Conservation (phyloP, 495 filamentous ascomycete species). For the Hypoxylon fuscum region DNA sequence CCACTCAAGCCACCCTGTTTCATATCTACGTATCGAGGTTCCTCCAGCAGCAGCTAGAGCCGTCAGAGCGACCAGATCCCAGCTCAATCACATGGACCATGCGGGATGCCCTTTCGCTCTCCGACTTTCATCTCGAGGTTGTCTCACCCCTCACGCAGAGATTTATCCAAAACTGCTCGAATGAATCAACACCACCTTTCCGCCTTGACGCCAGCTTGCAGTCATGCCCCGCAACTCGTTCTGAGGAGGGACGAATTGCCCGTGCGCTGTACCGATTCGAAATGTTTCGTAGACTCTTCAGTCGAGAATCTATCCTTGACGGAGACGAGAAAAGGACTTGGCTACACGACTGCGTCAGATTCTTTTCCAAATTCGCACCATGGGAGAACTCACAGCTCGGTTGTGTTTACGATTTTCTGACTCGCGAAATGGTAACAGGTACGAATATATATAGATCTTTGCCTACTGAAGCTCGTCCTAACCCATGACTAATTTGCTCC, state of each 20-base stretch:
- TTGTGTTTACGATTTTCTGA: background rate
- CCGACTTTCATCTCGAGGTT: background rate
- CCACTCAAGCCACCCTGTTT: background rate
- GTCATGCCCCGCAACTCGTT: background rate
- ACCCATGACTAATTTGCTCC: background rate
- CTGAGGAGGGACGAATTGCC: background rate
- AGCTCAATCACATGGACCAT: background rate
- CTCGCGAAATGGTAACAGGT: background rate
- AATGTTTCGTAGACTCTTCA: background rate
- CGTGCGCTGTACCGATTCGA: background rate
- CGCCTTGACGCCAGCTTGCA: background rate
- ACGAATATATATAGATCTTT: background rate
- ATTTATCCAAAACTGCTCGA: background rate
- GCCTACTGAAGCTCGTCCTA: background rate
- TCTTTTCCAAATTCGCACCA: background rate
- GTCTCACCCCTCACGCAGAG: background rate
- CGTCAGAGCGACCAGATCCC: background rate
- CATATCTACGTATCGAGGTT: background rate
- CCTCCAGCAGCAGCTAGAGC: background rate
- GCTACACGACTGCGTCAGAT: no score
- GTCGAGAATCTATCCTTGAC: no score
- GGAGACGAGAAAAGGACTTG: background rate
- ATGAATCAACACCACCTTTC: background rate
- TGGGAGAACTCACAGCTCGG: background rate
- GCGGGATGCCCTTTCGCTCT: background rate